Evolutionary conservation across 805 yeast genomes (phyloP).

Genomic region (Yarrowia divulgata): DNA sequence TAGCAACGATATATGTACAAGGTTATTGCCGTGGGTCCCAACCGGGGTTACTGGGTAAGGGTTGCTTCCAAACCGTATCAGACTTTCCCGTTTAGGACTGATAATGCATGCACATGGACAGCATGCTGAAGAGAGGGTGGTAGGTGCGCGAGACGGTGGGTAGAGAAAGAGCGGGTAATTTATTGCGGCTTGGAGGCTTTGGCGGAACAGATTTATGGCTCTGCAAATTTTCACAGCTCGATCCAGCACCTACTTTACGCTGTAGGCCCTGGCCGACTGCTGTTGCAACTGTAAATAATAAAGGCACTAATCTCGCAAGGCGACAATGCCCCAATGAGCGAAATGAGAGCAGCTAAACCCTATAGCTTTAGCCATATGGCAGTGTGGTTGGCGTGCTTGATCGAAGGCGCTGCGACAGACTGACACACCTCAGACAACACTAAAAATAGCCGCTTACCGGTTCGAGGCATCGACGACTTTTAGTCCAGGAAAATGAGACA

Average conservation of each 20-base stretch:
- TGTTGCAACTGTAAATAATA: constrained; percentile 23
- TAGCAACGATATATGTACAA: constrained; percentile 37
- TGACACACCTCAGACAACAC: not conserved
- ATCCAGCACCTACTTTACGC: not conserved
- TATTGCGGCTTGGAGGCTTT: not conserved
- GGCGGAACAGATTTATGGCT: not conserved
- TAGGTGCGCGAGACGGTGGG: constrained; percentile 1
- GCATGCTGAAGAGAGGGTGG: constrained; percentile 20
- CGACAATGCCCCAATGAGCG: constrained; percentile 34
- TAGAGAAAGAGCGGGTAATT: not conserved
- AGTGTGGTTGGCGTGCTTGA: constrained; percentile 12
- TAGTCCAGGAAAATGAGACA: constrained; percentile 14
- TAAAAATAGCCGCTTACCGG: constrained; percentile 6
- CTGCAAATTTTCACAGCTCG: not conserved
- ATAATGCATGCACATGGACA: constrained; percentile 36
- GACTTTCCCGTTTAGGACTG: constrained; percentile 35
- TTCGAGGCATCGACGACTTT: not conserved
- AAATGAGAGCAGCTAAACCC: constrained; percentile 31
- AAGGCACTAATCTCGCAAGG: constrained; percentile 29
- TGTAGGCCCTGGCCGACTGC: not conserved
- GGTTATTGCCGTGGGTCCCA: constrained; percentile 36
- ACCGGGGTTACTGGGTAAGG: constrained; percentile 33
- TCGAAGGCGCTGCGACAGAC: not conserved
- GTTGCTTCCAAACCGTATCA: constrained; percentile 37
- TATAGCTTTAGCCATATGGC: not conserved